A percentile compares a stretch with the other conserved stretches of the same genome.
These are phyloP conservation scores for Paramecium pentaurelia DNA, from an alignment of 73 alveolate genomes.

Conservation along the genomic window DNA sequence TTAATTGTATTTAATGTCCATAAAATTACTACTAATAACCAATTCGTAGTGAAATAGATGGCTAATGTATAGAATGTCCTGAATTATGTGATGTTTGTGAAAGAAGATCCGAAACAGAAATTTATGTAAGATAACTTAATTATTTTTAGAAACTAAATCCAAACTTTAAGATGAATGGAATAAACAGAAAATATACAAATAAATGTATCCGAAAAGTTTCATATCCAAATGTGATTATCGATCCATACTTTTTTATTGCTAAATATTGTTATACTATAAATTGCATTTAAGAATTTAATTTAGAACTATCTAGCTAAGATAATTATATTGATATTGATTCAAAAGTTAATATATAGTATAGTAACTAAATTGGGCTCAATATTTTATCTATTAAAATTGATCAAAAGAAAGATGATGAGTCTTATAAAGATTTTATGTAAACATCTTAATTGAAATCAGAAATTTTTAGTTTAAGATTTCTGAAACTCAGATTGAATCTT, in stretches of 20 bases:
- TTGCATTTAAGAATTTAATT: background rate
- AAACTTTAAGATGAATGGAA: background rate
- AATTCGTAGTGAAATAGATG: background rate
- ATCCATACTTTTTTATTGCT: background rate
- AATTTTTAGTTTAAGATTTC: too few relatives aligned
- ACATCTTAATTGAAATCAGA: too few relatives aligned
- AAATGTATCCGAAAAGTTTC: too few relatives aligned
- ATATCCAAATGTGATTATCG: background rate
- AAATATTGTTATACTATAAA: background rate
- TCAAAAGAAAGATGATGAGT: too few relatives aligned
- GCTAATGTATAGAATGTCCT: background rate
- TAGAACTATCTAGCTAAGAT: too few relatives aligned
- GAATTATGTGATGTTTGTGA: background rate
- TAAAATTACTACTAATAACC: background rate
- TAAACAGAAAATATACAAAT: background rate
- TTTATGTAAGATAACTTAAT: background rate
- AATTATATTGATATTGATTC: too few relatives aligned
- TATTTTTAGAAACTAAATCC: background rate
- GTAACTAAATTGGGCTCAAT: too few relatives aligned
- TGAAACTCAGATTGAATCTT: too few relatives aligned
- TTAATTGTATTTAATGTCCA: background rate
- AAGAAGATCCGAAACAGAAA: background rate
- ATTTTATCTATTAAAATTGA: too few relatives aligned
- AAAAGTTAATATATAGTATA: too few relatives aligned
- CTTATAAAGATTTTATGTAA: too few relatives aligned